phyloP scores from a whole-genome alignment of 805 yeast genomes.

The Lipomyces kockii region DNA sequence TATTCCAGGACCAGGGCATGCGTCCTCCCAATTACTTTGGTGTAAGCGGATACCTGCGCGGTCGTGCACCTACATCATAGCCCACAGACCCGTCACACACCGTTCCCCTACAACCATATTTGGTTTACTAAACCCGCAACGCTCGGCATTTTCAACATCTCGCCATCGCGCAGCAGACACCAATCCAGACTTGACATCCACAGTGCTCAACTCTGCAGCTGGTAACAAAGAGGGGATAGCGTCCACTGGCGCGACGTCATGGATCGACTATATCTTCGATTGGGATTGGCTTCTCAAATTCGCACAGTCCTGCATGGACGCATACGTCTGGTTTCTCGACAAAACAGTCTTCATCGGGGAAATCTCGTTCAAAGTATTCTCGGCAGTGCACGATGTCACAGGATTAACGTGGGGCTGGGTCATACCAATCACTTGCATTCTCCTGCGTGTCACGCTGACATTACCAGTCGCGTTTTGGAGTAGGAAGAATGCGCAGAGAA shows the following conservation, averaged over 20 bases:
- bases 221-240: not conserved
- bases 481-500: constrained; percentile 10
- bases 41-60: not conserved
- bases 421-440: constrained; percentile 29
- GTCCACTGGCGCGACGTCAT: not conserved
- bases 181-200: not conserved
- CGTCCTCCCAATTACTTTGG: not conserved
- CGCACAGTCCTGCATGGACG: not conserved
- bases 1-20: not conserved
- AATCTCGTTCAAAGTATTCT: constrained; percentile 23
- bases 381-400: constrained; percentile 26
- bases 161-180: not conserved
- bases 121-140: not conserved
- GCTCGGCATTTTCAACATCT: not conserved
- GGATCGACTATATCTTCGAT: not conserved
- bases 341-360: constrained; percentile 12
- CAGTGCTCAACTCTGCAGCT: not conserved
- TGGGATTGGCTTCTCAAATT: constrained; percentile 1
- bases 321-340: constrained; percentile 4
- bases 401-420: constrained; percentile 28
- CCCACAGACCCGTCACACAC: not conserved
- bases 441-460: constrained; percentile 25
- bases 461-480: constrained; percentile 29
- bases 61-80: not conserved
- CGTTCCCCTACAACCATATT: not conserved